These are phyloP conservation scores for Fusarium chlamydosporum DNA, from an alignment of 2,329 filamentous ascomycete genomes.

Conservation along the genomic window DNA sequence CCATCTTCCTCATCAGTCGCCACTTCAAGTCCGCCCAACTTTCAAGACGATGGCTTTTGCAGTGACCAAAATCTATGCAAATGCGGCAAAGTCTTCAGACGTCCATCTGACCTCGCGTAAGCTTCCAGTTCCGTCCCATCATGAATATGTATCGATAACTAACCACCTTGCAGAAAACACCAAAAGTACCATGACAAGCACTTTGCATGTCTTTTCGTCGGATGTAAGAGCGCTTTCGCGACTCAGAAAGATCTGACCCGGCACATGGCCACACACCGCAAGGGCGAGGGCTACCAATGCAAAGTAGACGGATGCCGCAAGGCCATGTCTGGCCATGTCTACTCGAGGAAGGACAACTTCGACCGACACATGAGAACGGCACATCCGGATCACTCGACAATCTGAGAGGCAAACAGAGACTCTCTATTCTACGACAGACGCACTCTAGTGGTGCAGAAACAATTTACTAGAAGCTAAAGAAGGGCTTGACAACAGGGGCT, in stretches of 20 bases:
- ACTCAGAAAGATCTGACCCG: constrained; percentile 49
- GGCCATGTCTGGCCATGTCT: constrained; percentile 49
- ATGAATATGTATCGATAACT: constrained; percentile 3
- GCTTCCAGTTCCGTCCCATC: background rate
- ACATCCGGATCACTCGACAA: constrained; percentile 46
- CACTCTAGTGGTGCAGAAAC: constrained; percentile 16
- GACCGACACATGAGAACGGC: constrained; percentile 50
- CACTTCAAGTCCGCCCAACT: constrained; percentile 44
- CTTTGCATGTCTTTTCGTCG: constrained; percentile 48
- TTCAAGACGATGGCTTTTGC: constrained; percentile 40
- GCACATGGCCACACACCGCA: constrained; percentile 48
- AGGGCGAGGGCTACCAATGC: constrained; percentile 49
- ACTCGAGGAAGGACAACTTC: constrained; percentile 51
- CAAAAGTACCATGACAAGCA: constrained; percentile 52
- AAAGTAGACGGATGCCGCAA: constrained; percentile 49
- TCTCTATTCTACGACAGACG: constrained; percentile 41
- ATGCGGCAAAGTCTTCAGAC: constrained; percentile 49
- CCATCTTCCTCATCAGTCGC: constrained; percentile 42
- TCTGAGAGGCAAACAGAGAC: constrained; percentile 44
- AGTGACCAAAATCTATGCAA: constrained; percentile 35
- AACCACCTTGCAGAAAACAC: constrained; percentile 43
- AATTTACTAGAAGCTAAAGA: constrained; percentile 20
- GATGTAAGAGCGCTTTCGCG: constrained; percentile 48
- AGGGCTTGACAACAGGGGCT: constrained; percentile 13
- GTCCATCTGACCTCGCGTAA: constrained; percentile 50